These are phyloP conservation scores for Nemania abortiva DNA, from an alignment of 2,329 filamentous ascomycete species.

Conservation along the genomic window DNA sequence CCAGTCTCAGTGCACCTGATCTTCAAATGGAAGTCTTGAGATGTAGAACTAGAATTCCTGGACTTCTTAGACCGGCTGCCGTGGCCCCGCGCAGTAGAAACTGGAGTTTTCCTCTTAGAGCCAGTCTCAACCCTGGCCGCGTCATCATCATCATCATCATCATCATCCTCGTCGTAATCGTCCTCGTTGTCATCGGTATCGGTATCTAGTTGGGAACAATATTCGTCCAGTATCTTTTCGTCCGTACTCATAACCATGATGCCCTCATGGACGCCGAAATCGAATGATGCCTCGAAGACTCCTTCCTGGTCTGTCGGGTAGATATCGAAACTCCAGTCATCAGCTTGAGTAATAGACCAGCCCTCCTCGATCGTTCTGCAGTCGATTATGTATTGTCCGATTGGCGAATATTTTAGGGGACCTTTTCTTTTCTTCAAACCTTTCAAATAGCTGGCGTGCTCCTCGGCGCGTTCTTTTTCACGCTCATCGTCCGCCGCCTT, in stretches of 20 bases:
- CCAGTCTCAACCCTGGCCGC: slow-evolving; percentile 1
- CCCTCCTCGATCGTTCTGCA: slow-evolving; percentile 44
- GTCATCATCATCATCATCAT: too few species aligned
- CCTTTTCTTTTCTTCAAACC: slow-evolving; percentile 15
- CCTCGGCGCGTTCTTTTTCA: slow-evolving; percentile 12
- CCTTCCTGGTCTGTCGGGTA: slow-evolving; percentile 42
- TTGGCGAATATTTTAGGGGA: slow-evolving; percentile 32
- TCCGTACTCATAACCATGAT: slow-evolving; percentile 48
- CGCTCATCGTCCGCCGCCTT: slow-evolving; percentile 22
- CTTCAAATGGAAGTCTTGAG: slow-evolving; percentile 44
- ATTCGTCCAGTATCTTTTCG: slow-evolving; percentile 43
- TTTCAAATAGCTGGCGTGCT: slow-evolving; percentile 34
- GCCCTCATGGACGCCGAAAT: slow-evolving; percentile 50
- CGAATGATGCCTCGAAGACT: slow-evolving; percentile 49
- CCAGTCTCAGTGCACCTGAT: slow-evolving; percentile 46
- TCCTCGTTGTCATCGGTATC: slow-evolving; percentile 22
- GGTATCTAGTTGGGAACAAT: slow-evolving; percentile 41
- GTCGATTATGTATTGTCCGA: slow-evolving; percentile 48
- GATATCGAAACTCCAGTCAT: slow-evolving; percentile 47
- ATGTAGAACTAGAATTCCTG: slow-evolving; percentile 28
- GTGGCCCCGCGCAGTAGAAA: not conserved
- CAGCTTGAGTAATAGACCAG: slow-evolving; percentile 45
- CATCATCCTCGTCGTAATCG: slow-evolving; percentile 23
- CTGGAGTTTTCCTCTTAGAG: slow-evolving; percentile 43
- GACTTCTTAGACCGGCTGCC: slow-evolving; percentile 33